Evolutionary conservation across 75 land plant genomes (phyloP).

Genomic region (Sequoiadendron giganteum): DNA sequence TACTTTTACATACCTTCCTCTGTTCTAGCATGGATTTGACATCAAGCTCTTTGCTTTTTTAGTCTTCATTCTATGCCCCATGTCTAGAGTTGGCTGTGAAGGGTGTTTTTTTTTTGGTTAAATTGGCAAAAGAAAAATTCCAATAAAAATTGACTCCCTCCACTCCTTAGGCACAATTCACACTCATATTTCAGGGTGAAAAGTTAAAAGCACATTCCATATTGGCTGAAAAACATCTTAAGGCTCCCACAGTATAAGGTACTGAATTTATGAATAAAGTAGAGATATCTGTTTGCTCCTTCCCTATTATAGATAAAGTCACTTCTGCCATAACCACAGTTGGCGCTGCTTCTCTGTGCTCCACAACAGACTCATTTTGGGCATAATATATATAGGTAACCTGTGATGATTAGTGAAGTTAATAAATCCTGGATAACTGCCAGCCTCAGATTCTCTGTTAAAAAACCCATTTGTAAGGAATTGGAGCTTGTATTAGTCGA

Average conservation of each 20-base stretch:
- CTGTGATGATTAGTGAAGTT: neutral
- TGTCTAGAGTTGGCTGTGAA: neutral
- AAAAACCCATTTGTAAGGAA: neutral
- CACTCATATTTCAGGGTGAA: neutral
- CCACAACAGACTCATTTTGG: neutral
- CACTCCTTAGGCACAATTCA: neutral
- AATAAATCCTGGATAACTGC: neutral
- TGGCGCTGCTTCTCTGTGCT: neutral
- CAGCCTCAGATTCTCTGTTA: neutral
- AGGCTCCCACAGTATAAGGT: neutral
- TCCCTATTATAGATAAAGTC: neutral
- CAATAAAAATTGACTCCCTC: neutral
- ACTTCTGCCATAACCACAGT: neutral
- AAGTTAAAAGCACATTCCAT: neutral
- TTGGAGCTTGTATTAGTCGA: neutral
- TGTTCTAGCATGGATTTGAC: neutral
- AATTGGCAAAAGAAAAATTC: neutral
- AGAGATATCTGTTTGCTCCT: neutral
- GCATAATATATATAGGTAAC: neutral
- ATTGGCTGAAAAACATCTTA: neutral
- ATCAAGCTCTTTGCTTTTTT: neutral
- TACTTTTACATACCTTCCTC: too few species aligned
- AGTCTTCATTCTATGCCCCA: neutral
- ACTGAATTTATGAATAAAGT: neutral
- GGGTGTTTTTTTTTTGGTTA: neutral